These are phyloP conservation scores for Powellomyces hirtus DNA, from an alignment of 192 early-diverging fungal genomes.

Conservation along the genomic window DNA sequence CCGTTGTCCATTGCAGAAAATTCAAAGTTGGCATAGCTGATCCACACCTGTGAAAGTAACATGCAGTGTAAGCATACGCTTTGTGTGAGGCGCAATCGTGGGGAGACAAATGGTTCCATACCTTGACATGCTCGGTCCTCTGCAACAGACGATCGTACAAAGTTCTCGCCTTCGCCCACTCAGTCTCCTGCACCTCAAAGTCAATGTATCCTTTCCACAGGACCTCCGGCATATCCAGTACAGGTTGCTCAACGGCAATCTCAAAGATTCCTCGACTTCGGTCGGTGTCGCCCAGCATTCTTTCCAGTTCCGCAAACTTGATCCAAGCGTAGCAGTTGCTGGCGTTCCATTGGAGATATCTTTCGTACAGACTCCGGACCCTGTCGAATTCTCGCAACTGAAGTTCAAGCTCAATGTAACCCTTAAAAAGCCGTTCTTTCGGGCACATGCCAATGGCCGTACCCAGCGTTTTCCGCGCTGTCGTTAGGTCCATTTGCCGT, in stretches of 20 bases:
- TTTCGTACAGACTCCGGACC: conserved; percentile 83
- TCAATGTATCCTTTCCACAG: conserved; percentile 99
- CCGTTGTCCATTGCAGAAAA: conserved; percentile 60
- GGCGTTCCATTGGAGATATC: conserved; percentile 85
- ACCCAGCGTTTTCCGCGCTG: conserved; percentile 81
- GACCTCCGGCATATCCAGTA: conserved; percentile 96
- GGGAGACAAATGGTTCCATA: too few species aligned
- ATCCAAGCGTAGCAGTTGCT: conserved; percentile 93
- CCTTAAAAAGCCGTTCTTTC: conserved; percentile 90
- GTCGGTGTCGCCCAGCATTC: conserved; percentile 79
- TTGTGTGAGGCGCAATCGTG: too few species aligned
- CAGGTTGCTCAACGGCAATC: conserved; percentile 83
- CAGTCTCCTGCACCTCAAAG: conserved; percentile 82
- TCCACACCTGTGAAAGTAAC: conserved; percentile 75
- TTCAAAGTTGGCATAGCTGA: conserved; percentile 93
- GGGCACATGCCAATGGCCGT: conserved; percentile 83
- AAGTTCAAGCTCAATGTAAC: conserved; percentile 95
- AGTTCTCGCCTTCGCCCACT: conserved; percentile 71
- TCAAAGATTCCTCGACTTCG: conserved; percentile 86
- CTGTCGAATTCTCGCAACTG: conserved; percentile 93
- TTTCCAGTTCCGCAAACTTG: conserved; percentile 92
- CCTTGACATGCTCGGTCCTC: conserved; percentile 93
- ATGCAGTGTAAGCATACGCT: too few species aligned
- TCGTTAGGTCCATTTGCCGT: conserved; percentile 65
- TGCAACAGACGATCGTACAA: conserved; percentile 85